Evolutionary conservation across 148 eudicot species (phyloP), one percentile per base, ranked within the genome.

Genomic region (Persicaria maculosa): DNA sequence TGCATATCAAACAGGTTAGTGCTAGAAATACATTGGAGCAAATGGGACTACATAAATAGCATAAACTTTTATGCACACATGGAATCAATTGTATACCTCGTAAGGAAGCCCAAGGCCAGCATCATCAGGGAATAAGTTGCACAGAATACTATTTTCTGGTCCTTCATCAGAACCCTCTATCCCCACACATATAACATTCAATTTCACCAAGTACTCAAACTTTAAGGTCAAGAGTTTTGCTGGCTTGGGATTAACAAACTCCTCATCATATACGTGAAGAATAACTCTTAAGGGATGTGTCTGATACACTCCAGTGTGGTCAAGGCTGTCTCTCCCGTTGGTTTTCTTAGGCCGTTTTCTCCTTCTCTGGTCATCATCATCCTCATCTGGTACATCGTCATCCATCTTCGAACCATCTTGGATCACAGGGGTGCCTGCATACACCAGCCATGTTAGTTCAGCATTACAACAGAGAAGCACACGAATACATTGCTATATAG

Each of bases 51-150:
- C 11, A 57, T 50, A 74, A 45, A 74, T 74, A 57, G 58, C 16
- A 54, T 9, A 17, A 47, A 46, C 73, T 70, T 46, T 7, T 22
- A 45, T 36, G n/a, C 8, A 47, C 71, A 59, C 9, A 17, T 53
- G 20, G 16, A 58, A 45, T 14, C 4, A 22, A 43, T 19, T 40
- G 14, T 67, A 69, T 78, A 94, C 98, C 96, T 91, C 93, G 77
- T 78, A 96, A 81, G 98, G 98, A 76, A 94, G 91, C 77, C 90
- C 92, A 79, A 88, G 86, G 81, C 98, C 98, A 25, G 84, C 80
- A 75, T 94, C 98, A 81, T 92, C 86, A 59, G 97, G 96, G 75
- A 94, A 94, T 76, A 94, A 84, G 85, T 94, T 90, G 93, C 98
- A 91, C 71, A 94, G 78, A 53, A 92, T 86, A 74, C 78, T 88